phyloP scores from a whole-genome alignment of 768 basidiomycete species.

The Tylopilus plumbeoviolaceoides region DNA sequence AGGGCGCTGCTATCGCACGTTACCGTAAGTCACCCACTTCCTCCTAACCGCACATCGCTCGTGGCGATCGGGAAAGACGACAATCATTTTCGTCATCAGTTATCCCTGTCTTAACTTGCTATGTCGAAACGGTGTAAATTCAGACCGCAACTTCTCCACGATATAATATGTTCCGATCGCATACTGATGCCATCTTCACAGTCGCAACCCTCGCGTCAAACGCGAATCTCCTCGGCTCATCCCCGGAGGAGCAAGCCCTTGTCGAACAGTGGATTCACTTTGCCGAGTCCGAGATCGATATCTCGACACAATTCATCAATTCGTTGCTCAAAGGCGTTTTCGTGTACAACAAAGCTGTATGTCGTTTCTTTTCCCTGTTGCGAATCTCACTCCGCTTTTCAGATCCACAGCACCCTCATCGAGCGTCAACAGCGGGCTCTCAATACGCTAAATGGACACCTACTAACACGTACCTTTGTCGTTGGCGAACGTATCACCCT shows the following conservation, averaged over 20 bases:
- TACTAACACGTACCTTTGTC: constrained; percentile 80
- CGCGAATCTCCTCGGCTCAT: constrained; percentile 68
- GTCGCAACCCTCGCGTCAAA: constrained; percentile 78
- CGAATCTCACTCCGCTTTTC: not conserved
- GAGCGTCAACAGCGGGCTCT: constrained; percentile 59
- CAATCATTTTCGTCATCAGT: constrained; percentile 43
- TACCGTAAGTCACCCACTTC: constrained; percentile 66
- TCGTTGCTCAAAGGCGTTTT: constrained; percentile 44
- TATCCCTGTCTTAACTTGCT: constrained; percentile 66
- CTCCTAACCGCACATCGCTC: constrained; percentile 8
- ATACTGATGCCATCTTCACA: constrained; percentile 31
- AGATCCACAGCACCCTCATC: constrained; percentile 56
- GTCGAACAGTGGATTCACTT: constrained; percentile 86
- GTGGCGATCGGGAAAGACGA: constrained; percentile 24
- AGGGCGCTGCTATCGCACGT: constrained; percentile 75
- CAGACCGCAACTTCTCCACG: constrained; percentile 7
- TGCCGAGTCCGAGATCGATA: constrained; percentile 59
- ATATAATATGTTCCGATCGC: constrained; percentile 10
- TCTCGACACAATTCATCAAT: constrained; percentile 34
- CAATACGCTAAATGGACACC: constrained; percentile 66
- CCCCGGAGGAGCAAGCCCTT: constrained; percentile 62
- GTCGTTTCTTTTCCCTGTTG: constrained; percentile 23
- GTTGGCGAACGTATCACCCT: constrained; percentile 93
- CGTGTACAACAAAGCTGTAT: constrained; percentile 81
- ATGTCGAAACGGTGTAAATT: constrained; percentile 43